Evolutionary conservation across 139 green algal species (phyloP).

Genomic region (Chlorella sp.): DNA sequence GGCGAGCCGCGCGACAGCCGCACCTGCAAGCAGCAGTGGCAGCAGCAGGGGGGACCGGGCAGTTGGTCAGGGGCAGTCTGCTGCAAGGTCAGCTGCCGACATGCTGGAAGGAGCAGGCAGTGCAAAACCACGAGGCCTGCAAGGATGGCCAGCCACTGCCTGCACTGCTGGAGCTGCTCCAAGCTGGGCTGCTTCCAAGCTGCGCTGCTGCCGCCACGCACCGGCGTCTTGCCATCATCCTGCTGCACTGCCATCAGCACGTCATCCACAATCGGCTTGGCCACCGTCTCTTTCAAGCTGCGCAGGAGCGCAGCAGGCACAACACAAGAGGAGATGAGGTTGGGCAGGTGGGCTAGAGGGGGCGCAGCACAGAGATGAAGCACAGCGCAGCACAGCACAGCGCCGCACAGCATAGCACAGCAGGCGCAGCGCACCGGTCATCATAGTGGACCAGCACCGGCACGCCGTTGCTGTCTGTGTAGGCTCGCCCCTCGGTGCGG

Average conservation of each 20-base stretch:
- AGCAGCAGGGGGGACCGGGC: too few species aligned
- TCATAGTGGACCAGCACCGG: slow-evolving; percentile 38
- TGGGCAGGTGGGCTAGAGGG: background rate
- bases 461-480: slow-evolving; percentile 38
- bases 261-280: slow-evolving; percentile 82
- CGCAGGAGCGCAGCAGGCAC: background rate
- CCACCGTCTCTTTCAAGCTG: slow-evolving; percentile 50
- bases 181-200: too few species aligned
- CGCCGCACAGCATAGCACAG: background rate
- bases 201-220: too few species aligned
- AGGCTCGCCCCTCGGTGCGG: slow-evolving; percentile 85
- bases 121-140: too few species aligned
- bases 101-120: too few species aligned
- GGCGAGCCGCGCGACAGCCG: slow-evolving; percentile 31
- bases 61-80: too few species aligned
- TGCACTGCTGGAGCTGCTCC: too few species aligned
- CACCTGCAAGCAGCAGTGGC: background rate
- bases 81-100: too few species aligned
- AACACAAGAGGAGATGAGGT: too few species aligned
- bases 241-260: slow-evolving; percentile 76
- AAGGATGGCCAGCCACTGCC: too few species aligned
- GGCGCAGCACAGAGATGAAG: too few species aligned
- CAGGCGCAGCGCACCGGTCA: slow-evolving; percentile 1
- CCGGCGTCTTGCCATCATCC: slow-evolving; percentile 35
- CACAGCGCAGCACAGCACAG: too few species aligned